Base-by-base conservation (phyloP, 2,329 filamentous ascomycete species). In the Colletotrichum lindemuthianum region DNA sequence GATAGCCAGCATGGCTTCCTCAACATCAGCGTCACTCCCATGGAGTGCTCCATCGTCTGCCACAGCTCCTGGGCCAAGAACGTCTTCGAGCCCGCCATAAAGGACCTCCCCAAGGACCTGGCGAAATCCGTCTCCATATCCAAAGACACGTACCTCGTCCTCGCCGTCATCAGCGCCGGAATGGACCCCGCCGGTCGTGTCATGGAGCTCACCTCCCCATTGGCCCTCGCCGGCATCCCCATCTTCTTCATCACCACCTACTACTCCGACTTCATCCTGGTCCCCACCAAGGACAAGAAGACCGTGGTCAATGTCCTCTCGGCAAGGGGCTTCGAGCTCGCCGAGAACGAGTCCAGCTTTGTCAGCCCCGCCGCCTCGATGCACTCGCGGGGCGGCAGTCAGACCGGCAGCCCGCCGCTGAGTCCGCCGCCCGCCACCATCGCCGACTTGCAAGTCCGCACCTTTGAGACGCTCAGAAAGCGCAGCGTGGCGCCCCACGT, bases 221-320 rank as follows among this genome's bases (percentile, higher is more conserved):
- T 98, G 37, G 95, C 96, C 34, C 85, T 97, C 74, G 95, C 95
- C 53, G 92, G 93, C 70, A 96, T 98, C 56, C 92, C 95, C 57
- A 97, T 99, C 73, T 97, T 98, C 82, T 98, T 98, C 84, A 97
- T 97, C 76, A 97, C 95, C 4, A 97, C 93, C 37, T 99, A 98
- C 78, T 98, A 97, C 78, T 96, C 92, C 39, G 95, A 99, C 79
- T 98, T 97, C 78, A 96, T 99, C 71, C 85, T 98, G 40, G 93
- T 97, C 1, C 94, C 96, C 1, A 84, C 84, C 57, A 91, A 89
- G 73, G 88, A 91, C 72, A 88, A 90, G 54, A 80, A 86, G 33
- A 90, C 89, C 43, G 94, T 98, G 51, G 88, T 93, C 39, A 84
- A 88, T 63, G 91, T 93, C 0, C 83, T 98, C 6, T 84, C 95